A percentile compares a stretch with the other conserved stretches of the same genome.
Conservation (phyloP, 1,139 yeast genomes). For the Taphrina deformans region DNA sequence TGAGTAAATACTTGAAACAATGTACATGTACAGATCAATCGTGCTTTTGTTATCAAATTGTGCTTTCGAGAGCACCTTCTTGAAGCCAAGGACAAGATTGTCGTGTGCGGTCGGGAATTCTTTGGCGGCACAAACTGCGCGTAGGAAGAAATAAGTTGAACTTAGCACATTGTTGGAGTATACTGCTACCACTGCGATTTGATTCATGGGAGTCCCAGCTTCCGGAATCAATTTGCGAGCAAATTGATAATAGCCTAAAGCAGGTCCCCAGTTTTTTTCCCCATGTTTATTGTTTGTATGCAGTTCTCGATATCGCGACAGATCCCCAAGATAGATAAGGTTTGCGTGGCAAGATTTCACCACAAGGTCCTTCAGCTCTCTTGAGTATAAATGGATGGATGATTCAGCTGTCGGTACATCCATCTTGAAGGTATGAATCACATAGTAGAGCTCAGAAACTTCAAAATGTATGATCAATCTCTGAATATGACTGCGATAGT, state of each 20-base stretch:
- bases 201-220: conserved; percentile 40
- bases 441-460: conserved; percentile 35
- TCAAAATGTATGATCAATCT: conserved; percentile 33
- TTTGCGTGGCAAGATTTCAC: conserved; percentile 36
- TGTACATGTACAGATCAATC: neutral
- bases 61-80: conserved; percentile 34
- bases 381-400: neutral
- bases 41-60: neutral
- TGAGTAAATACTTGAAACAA: neutral
- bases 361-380: conserved; percentile 22
- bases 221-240: conserved; percentile 38
- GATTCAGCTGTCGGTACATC: neutral
- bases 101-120: conserved; percentile 39
- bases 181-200: conserved; percentile 39
- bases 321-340: conserved; percentile 39
- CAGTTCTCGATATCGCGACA: conserved; percentile 40
- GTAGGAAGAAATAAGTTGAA: conserved; percentile 38
- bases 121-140: conserved; percentile 38
- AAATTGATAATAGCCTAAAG: conserved; percentile 37
- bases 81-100: conserved; percentile 38
- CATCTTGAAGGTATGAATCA: conserved; percentile 34
- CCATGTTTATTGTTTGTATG: conserved; percentile 33
- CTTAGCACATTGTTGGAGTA: conserved; percentile 36
- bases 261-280: conserved; percentile 38
- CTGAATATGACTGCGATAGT: conserved; percentile 36